Evolutionary conservation across 768 basidiomycete species (phyloP).

Genomic region (Calvatia gigantea): DNA sequence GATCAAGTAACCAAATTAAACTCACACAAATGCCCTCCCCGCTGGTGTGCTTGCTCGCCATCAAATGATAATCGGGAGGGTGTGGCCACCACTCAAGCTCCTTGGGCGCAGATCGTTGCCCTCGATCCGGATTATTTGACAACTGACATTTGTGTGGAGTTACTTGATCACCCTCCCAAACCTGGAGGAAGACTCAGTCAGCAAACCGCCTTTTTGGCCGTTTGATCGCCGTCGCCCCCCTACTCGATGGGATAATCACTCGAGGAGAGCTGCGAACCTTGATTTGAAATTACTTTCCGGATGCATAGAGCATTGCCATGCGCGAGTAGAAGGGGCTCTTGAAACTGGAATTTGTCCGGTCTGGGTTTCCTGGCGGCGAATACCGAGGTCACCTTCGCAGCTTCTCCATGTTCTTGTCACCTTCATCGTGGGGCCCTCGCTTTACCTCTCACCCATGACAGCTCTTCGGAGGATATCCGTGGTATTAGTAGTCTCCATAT

Average conservation of each 20-base stretch:
- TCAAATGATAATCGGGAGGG: not conserved
- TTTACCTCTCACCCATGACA: not conserved
- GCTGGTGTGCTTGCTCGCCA: not conserved
- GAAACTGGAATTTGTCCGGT: not conserved
- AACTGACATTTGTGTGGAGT: slow-evolving; percentile 7
- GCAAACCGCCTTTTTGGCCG: slow-evolving; percentile 6
- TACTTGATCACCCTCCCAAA: slow-evolving; percentile 1
- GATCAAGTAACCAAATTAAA: not conserved
- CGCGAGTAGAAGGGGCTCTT: not conserved
- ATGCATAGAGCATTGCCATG: slow-evolving; percentile 8
- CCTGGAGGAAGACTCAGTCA: slow-evolving; percentile 4
- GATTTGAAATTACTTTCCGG: slow-evolving; percentile 4
- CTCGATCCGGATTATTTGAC: slow-evolving; percentile 9
- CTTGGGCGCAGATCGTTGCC: slow-evolving; percentile 8
- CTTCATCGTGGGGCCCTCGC: not conserved
- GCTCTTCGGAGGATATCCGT: not conserved
- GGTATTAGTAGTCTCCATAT: slow-evolving; percentile 2
- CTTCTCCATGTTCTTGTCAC: not conserved
- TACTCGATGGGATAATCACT: slow-evolving; percentile 5
- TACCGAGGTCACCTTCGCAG: slow-evolving; percentile 1
- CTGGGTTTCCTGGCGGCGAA: slow-evolving; percentile 5
- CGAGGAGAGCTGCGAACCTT: not conserved
- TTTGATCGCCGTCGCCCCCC: slow-evolving; percentile 10
- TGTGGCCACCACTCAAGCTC: slow-evolving; percentile 6
- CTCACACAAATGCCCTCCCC: not conserved